A percentile compares a stretch with the other conserved stretches of the same genome.
phyloP scores from a whole-genome alignment of 257 asterid species.

The Jacaranda mimosifolia region DNA sequence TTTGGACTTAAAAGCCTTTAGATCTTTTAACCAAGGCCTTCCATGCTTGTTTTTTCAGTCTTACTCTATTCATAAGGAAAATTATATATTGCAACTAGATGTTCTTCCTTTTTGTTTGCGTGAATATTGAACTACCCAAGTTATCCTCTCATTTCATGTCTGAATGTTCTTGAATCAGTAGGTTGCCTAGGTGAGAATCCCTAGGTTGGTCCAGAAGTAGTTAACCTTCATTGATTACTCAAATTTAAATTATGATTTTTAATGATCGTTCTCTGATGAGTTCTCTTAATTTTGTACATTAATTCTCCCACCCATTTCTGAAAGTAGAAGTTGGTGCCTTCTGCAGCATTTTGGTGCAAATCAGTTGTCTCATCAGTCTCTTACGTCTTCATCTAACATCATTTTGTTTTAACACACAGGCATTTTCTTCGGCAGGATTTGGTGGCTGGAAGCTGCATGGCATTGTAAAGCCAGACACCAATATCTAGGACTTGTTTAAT shows the following conservation, averaged over 20 bases:
- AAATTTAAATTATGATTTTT: background rate
- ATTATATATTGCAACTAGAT: constrained; percentile 7
- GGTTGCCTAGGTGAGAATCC: background rate
- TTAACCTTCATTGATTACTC: background rate
- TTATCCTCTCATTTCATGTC: constrained; percentile 1
- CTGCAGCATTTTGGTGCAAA: constrained; percentile 7
- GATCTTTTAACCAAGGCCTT: background rate
- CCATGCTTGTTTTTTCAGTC: background rate
- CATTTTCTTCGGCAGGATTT: constrained; percentile 84
- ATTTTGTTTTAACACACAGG: constrained; percentile 56
- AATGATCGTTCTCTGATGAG: background rate
- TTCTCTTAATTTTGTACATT: too few relatives aligned
- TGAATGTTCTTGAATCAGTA: background rate
- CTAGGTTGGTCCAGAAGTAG: constrained; percentile 3
- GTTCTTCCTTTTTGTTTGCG: background rate
- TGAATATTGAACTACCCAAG: background rate
- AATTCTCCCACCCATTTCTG: too few relatives aligned
- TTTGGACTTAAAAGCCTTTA: too few relatives aligned
- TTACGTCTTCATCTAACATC: constrained; percentile 32
- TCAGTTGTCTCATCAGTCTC: background rate
- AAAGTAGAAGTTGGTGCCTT: constrained; percentile 28
- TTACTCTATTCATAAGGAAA: background rate
- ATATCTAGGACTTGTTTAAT: constrained; percentile 33
- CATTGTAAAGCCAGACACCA: constrained; percentile 70
- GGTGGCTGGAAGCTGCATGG: constrained; percentile 96